Evolutionary conservation across 192 early-diverging fungal genomes (phyloP).

Genomic region (Neocallimastix lanati): DNA sequence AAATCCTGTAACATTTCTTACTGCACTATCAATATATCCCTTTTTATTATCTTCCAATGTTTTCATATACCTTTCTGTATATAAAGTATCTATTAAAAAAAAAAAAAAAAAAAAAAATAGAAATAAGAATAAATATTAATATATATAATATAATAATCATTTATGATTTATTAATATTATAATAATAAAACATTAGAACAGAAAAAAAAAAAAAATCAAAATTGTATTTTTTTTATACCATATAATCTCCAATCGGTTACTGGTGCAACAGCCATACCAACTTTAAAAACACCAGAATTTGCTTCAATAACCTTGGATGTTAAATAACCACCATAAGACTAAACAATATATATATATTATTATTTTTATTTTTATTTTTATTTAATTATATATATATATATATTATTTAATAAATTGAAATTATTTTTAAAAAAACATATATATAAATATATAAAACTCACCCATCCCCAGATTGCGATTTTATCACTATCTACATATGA

Average conservation of each 20-base stretch:
- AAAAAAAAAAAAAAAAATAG: too few species aligned
- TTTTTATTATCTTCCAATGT: conserved; percentile 54
- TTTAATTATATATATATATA: too few species aligned
- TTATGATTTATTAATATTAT: too few species aligned
- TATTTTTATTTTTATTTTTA: too few species aligned
- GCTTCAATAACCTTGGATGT: conserved; percentile 70
- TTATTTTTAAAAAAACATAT: too few species aligned
- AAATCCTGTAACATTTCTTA: conserved; percentile 69
- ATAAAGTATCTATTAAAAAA: conserved; percentile 83
- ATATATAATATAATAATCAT: too few species aligned
- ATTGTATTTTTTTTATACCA: conserved; percentile 8
- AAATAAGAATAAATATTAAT: too few species aligned
- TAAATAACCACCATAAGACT: conserved; percentile 84
- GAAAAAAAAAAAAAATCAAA: too few species aligned
- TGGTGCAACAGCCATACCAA: conserved; percentile 86
- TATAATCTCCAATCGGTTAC: conserved; percentile 80
- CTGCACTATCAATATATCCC: conserved; percentile 61
- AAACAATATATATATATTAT: too few species aligned
- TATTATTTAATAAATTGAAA: too few species aligned
- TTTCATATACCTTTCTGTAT: conserved; percentile 95
- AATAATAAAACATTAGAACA: too few species aligned
- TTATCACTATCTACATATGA: conserved; percentile 60
- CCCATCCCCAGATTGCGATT: conserved; percentile 93
- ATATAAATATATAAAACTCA: conserved; percentile 13
- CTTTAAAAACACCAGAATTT: conserved; percentile 57